Conservation (phyloP, 192 early-diverging fungal species). For the Coemansia sp. region DNA sequence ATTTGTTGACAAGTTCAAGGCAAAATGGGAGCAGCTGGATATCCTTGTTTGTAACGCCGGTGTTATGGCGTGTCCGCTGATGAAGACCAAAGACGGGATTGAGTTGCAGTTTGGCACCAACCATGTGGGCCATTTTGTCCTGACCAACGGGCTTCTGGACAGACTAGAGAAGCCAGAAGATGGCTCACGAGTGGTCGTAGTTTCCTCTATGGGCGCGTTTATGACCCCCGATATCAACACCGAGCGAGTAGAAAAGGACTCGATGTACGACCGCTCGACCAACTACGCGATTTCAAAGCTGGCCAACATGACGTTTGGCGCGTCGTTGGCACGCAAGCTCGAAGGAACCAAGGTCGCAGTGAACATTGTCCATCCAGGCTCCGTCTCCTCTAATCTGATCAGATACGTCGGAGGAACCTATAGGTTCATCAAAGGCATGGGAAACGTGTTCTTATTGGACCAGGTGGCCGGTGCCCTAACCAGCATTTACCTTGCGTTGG, state of each 20-base stretch:
- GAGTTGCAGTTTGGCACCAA: constrained; percentile 70
- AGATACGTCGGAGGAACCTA: constrained; percentile 3
- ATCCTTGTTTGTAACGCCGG: constrained; percentile 57
- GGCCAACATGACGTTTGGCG: constrained; percentile 46
- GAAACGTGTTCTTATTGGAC: constrained; percentile 2
- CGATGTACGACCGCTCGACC: constrained; percentile 11
- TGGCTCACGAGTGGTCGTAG: constrained; percentile 30
- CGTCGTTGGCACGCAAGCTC: constrained; percentile 19
- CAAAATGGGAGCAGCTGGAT: constrained; percentile 22
- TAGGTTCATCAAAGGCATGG: not conserved
- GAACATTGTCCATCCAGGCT: constrained; percentile 21
- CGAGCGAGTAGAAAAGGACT: constrained; percentile 14
- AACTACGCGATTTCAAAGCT: constrained; percentile 49
- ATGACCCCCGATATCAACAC: constrained; percentile 26
- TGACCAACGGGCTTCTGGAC: constrained; percentile 40
- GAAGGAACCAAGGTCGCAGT: constrained; percentile 15
- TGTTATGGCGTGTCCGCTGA: constrained; percentile 63
- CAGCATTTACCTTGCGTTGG: constrained; percentile 13
- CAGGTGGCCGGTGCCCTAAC: constrained; percentile 13
- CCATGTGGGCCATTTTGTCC: constrained; percentile 60
- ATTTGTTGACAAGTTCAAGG: constrained; percentile 47
- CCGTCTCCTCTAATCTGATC: constrained; percentile 6
- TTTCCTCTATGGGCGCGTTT: constrained; percentile 44
- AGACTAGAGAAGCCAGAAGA: constrained; percentile 22
- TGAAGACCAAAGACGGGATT: constrained; percentile 61